Base-by-base conservation (phyloP, 2,329 filamentous ascomycete species). In the Dichotomopilus funicola region DNA sequence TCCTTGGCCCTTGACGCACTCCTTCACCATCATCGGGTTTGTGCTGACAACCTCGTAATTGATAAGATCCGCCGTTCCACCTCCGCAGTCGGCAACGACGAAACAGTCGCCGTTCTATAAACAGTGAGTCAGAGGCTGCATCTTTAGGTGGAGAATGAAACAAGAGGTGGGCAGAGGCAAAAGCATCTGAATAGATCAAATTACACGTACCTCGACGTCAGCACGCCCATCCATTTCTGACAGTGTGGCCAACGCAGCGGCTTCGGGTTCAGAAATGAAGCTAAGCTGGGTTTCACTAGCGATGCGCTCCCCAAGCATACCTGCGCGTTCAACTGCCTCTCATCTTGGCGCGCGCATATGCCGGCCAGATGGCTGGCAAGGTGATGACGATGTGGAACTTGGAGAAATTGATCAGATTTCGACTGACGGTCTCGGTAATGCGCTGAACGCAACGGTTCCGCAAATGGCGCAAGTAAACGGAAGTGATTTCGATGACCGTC, bases 281-380 rank as follows among this genome's bases (percentile, higher is more conserved):
- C 56, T 41, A 5, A 75, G 48, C 0, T 47, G 64, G 0, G 75
- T 75, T 0, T 63, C 37, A 0, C 68, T 71, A 1, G 63, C 63
- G 0, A 49, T 37, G 6, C 48, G 4, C 0, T 70, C 61, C 0
- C 40, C 7, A 0, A 75, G 59, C 2, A 78, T 70, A 0, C 75
- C 75, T 0, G 75, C 71, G 0, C 49, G 13, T 0, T 58, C 38
- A 0, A 68, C 66, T 0, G 73, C 75, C 0, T 67, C 63, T 58
- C 74, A 78, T 77, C 0, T 66, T 56, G 0, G 55, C 27, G 1
- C 68, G 67, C 1, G 71, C 70, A 52, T 74, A 73, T 0, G 67
- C 61, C 0, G 72, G 70, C 75, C 75, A 78, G 7, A 78, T 76
- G 0, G 75, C 75, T 0, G 75, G 75, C 0, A 78, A 40, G 0